Evolutionary conservation across 495 filamentous ascomycete species (phyloP).

Genomic region (Penicillium macrosclerotiorum): DNA sequence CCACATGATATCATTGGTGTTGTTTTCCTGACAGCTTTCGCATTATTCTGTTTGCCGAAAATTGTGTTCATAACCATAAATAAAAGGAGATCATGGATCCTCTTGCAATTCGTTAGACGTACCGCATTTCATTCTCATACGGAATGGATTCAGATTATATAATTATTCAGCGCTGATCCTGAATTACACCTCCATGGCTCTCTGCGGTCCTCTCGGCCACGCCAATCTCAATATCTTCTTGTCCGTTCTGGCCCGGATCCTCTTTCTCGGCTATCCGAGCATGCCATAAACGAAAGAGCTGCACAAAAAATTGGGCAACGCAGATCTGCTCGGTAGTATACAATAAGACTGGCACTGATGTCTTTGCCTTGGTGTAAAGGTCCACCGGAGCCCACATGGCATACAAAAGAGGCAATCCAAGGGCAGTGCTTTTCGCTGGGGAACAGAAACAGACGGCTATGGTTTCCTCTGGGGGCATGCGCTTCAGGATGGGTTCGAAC

Average conservation of each 20-base stretch:
- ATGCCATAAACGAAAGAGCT: slow-evolving; percentile 50
- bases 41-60: too few species aligned
- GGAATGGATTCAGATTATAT: not conserved
- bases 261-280: slow-evolving; percentile 29
- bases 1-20: too few species aligned
- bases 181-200: not conserved
- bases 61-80: too few species aligned
- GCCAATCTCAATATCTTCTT: slow-evolving; percentile 3
- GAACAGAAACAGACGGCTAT: slow-evolving; percentile 58
- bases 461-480: slow-evolving; percentile 45
- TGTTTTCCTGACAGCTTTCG: too few species aligned
- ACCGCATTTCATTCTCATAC: not conserved
- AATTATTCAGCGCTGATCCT: not conserved
- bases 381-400: slow-evolving; percentile 54
- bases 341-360: slow-evolving; percentile 52
- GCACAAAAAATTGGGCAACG: slow-evolving; percentile 54
- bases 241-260: slow-evolving; percentile 10
- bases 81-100: too few species aligned
- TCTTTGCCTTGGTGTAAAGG: slow-evolving; percentile 48
- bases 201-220: slow-evolving; percentile 9
- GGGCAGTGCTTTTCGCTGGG: slow-evolving; percentile 54
- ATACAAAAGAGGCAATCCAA: slow-evolving; percentile 52
- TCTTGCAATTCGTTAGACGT: too few species aligned
- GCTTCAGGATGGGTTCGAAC: slow-evolving; percentile 29
- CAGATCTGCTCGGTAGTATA: slow-evolving; percentile 58